These are phyloP conservation scores for Cordyceps farinosa DNA, from an alignment of 2,329 filamentous ascomycete genomes.

Conservation along the genomic window DNA sequence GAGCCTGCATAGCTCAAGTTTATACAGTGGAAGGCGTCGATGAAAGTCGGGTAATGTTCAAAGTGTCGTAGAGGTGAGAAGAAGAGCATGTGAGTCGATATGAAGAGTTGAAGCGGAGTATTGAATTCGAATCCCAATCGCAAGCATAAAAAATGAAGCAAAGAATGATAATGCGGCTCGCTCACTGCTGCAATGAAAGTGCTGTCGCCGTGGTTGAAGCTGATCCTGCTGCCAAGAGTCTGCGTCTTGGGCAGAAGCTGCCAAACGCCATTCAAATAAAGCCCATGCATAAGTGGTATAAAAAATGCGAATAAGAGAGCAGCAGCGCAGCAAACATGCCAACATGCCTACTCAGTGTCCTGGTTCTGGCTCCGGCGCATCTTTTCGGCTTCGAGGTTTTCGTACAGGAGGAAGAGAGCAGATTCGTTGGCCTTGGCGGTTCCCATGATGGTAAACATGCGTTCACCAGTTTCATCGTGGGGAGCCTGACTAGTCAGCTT, in stretches of 20 bases:
- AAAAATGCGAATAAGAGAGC: constrained; percentile 23
- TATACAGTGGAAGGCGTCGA: constrained; percentile 17
- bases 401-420: constrained; percentile 91
- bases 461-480: constrained; percentile 94
- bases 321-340: constrained; percentile 14
- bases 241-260: constrained; percentile 37
- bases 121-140: constrained; percentile 1
- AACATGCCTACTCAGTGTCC: constrained; percentile 45
- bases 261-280: constrained; percentile 49
- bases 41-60: constrained; percentile 20
- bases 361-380: constrained; percentile 86
- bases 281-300: constrained; percentile 28
- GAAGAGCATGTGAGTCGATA: constrained; percentile 19
- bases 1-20: constrained; percentile 12
- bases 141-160: constrained; percentile 13
- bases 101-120: not conserved
- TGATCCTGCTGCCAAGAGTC: constrained; percentile 43
- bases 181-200: constrained; percentile 20
- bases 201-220: constrained; percentile 36
- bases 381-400: constrained; percentile 99
- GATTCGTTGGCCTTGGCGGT: constrained; percentile 92
- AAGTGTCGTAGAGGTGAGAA: constrained; percentile 23
- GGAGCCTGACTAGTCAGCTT: constrained; percentile 49
- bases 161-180: constrained; percentile 13
- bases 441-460: constrained; percentile 99